Evolutionary conservation across 805 yeast species (phyloP), one percentile per base, ranked within the genome.

Genomic region (Barnettozyma wickerhamii): DNA sequence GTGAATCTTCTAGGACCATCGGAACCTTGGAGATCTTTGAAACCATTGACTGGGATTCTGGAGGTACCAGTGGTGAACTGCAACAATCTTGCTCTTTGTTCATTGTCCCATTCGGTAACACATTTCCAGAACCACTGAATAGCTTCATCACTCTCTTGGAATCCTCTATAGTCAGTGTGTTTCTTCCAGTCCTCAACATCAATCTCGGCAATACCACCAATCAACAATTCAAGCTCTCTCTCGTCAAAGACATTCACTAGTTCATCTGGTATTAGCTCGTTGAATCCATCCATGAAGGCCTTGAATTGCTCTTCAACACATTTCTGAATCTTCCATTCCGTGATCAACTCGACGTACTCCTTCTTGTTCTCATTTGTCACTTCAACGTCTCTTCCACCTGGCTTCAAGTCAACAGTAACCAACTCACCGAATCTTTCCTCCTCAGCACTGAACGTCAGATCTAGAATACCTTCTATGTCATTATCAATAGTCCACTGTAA

Each of bases 1-100:
- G 99, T 93, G 65, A 93, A 93, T 62, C 98, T 79, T 75, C 99
- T 85, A 40, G 99, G 99, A 43, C 99, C 99, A 68, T 93, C 99
- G 19, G 95, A 85, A 51, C 99, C 99, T 68, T 93, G 99, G 55
- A 93, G 74, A 66, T 93, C 99, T 65, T 93, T 93, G 75, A 93
- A 93, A 30, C 99, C 99, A 65, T 91, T 93, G 49, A 93, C 99
- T 7, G 99, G 99, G 42, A 93, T 93, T 70, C 99, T 83, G 18
- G 97, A 89, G 4, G 99, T 93, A 74, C 99, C 99, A 1, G 99
- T 93, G 17, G 99, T 91, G 63, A 93, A 93, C 66, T 93, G 99
- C 52, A 93, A 71, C 61, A 93, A 71, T 65, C 99, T 79, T 3
- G 98, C 96, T 64, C 89, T 84, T 64, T 91, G 97, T 64, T 93